A percentile compares a stretch with the other conserved stretches of the same genome.
Evolutionary conservation across 2,329 filamentous ascomycete genomes (phyloP).

Genomic region (Penicillium palitans): DNA sequence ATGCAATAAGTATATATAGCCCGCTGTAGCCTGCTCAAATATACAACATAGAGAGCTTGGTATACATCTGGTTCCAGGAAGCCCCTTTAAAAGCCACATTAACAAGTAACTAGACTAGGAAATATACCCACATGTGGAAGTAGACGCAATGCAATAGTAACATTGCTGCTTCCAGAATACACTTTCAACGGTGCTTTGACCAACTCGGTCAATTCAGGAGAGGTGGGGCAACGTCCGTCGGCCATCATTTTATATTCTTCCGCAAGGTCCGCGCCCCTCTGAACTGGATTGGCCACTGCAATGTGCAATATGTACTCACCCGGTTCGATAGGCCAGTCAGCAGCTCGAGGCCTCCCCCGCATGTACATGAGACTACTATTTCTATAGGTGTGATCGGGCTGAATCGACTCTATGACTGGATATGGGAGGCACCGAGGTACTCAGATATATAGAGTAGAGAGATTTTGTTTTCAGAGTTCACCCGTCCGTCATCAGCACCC

Average conservation of each 20-base stretch:
- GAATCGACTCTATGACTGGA: background rate
- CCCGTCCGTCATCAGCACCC: too few relatives aligned
- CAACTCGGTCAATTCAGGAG: slow-evolving; percentile 30
- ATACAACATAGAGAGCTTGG: background rate
- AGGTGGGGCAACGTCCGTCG: slow-evolving; percentile 17
- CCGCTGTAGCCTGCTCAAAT: background rate
- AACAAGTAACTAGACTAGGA: too few relatives aligned
- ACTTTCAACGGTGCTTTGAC: slow-evolving; percentile 20
- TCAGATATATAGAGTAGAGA: background rate
- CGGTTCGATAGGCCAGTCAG: slow-evolving; percentile 3
- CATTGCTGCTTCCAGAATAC: slow-evolving; percentile 8
- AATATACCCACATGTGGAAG: background rate
- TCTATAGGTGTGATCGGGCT: background rate
- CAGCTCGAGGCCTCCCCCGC: slow-evolving; percentile 1
- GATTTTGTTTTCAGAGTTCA: background rate
- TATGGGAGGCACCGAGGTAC: background rate
- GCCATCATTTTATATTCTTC: slow-evolving; percentile 18
- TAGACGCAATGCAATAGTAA: slow-evolving; percentile 7
- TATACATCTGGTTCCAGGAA: background rate
- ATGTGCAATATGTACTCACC: slow-evolving; percentile 3
- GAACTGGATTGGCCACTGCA: slow-evolving; percentile 5
- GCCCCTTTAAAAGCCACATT: background rate
- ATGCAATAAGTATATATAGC: slow-evolving; percentile 1
- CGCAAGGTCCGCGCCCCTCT: slow-evolving; percentile 18
- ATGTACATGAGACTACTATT: background rate